Percentiles rank a stretch among this genome's conserved stretches.
Conservation (phyloP, 306 rosid genomes). For the Begonia fuchsioides region DNA sequence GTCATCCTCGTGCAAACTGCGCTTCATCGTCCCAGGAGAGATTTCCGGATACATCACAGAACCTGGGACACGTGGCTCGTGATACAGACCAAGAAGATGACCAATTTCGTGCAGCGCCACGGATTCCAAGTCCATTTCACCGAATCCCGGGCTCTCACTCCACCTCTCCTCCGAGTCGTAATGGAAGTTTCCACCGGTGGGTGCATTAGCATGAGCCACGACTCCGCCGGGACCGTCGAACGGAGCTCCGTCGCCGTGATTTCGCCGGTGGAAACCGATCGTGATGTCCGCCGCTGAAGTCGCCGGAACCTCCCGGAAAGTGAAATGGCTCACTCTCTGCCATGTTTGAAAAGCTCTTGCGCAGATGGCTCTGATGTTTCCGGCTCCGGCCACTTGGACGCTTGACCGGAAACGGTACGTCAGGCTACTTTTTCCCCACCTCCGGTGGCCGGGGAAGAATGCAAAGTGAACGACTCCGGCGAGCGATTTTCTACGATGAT, state of each 20-base stretch:
- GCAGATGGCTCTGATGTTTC: too few species aligned
- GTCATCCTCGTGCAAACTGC: not conserved
- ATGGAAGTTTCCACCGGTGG: not conserved
- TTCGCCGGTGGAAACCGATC: not conserved
- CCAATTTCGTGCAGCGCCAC: too few species aligned
- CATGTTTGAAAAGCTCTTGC: too few species aligned
- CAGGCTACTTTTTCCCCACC: too few species aligned
- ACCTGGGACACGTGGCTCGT: not conserved
- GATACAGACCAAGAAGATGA: not conserved
- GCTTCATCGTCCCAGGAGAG: not conserved
- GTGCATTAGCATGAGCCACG: not conserved
- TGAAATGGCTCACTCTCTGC: too few species aligned
- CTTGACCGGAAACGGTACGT: too few species aligned
- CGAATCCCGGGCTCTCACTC: not conserved
- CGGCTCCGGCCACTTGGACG: too few species aligned
- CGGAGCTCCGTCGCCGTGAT: not conserved
- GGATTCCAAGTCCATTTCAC: constrained; percentile 1
- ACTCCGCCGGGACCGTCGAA: constrained; percentile 1
- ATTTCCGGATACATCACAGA: not conserved
- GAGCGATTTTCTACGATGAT: too few species aligned
- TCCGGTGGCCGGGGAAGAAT: too few species aligned
- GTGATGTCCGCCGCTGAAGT: not conserved
- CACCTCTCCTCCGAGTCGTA: too few species aligned
- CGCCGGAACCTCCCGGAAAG: too few species aligned
- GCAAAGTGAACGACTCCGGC: too few species aligned